Base-by-base conservation (phyloP, 2,329 filamentous ascomycete genomes). In the Colletotrichum gigasporum region DNA sequence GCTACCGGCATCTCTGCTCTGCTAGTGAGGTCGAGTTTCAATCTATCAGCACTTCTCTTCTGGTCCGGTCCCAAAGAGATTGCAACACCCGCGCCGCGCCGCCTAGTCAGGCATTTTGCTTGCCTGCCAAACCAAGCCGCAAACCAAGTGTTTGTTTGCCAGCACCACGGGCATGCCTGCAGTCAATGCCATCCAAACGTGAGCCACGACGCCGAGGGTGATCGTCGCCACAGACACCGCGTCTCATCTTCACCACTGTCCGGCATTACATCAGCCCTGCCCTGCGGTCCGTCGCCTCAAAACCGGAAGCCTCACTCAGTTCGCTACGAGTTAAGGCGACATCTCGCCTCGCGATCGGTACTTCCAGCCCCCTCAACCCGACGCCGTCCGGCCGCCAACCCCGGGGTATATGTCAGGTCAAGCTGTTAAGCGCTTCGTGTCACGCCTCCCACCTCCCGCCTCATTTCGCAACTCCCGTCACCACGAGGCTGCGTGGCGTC, bases 401-500 rank as follows among this genome's bases (percentile, higher is more conserved):
- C 34, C 26, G 61, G 55, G 26, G 39, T 42, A 39, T 28, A 26
- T 11, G 26, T 24, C 10, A 35, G 26, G n/a, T 24, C n/a, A 16
- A 18, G 24, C 55, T 54, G 32, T 44, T 64, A 60, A 61, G 48
- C 39, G 61, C 55, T 48, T 61, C 61, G 34, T 64, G 37, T 61
- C 34, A 57, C 48, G 56, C 60, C 44, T 52, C 20, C 37, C 54
- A 22, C 41, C 48, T 64, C 41, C 34, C 47, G 61, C 56, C 56
- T 50, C 34, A 61, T 48, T 53, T 61, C 41, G 16, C 50, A 51
- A 39, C 35, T 48, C 56, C 58, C 26, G 34, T 53, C 26, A 26
- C 45, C 41, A 54, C 56, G 41, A 60, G 55, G 55, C 56, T 61
- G 34, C 30, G 55, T 59, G 56, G 44, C 54, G 54, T 58, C 32